phyloP scores from a whole-genome alignment of 257 asterid species.

The Solanum neorickii region DNA sequence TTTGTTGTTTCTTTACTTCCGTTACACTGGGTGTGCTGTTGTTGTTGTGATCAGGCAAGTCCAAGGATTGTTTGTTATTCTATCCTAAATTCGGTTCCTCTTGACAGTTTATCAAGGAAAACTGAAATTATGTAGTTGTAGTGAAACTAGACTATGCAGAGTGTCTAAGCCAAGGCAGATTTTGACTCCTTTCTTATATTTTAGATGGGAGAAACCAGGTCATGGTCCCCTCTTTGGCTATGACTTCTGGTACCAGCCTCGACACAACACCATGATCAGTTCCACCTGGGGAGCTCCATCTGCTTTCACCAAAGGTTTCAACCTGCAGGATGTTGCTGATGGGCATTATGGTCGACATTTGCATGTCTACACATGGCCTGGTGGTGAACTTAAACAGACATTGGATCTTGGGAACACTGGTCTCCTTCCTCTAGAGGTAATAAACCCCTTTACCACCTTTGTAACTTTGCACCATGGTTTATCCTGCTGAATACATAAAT shows the following conservation, averaged over 20 bases:
- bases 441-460: neutral
- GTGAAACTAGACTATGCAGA: neutral
- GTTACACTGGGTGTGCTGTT: neutral
- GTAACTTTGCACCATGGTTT: neutral
- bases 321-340: constrained; percentile 74
- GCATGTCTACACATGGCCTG: constrained; percentile 95
- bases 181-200: neutral
- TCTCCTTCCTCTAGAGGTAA: constrained; percentile 86
- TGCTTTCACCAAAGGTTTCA: constrained; percentile 84
- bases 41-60: neutral
- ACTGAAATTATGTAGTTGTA: neutral
- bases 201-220: constrained; percentile 99
- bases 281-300: constrained; percentile 94
- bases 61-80: neutral
- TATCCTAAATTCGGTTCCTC: neutral
- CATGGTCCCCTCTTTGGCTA: constrained; percentile 84
- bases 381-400: constrained; percentile 79
- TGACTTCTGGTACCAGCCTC: constrained; percentile 99
- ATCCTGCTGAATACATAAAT: neutral
- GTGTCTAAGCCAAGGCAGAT: neutral
- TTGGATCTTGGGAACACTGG: constrained; percentile 93
- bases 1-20: neutral
- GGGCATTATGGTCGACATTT: constrained; percentile 90
- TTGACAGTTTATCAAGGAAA: neutral
- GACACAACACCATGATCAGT: constrained; percentile 96